These are phyloP conservation scores for Russula earlei DNA, from an alignment of 768 basidiomycete genomes.

Conservation along the genomic window DNA sequence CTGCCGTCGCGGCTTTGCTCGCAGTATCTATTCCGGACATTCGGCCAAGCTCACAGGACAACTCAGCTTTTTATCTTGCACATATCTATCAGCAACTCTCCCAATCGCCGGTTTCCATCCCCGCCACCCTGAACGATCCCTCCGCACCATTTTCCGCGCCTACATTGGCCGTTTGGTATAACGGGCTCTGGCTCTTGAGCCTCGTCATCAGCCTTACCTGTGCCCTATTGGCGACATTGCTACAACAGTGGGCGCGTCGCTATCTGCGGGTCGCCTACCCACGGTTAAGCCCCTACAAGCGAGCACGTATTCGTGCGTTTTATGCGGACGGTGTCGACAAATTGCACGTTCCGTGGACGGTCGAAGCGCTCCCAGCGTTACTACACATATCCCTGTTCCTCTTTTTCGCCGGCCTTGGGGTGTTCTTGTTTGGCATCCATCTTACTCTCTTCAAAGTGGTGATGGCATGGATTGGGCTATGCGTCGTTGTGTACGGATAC, in stretches of 20 bases:
- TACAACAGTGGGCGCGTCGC: slow-evolving; percentile 42
- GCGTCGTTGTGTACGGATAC: slow-evolving; percentile 12
- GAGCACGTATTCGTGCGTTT: slow-evolving; percentile 35
- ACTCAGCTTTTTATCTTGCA: not conserved
- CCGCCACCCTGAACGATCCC: not conserved
- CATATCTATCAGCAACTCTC: slow-evolving; percentile 1
- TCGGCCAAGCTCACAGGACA: not conserved
- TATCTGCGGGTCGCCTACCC: slow-evolving; percentile 25
- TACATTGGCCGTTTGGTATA: slow-evolving; percentile 29
- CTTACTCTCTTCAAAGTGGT: slow-evolving; percentile 9
- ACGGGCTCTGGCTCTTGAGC: slow-evolving; percentile 35
- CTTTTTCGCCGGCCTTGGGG: slow-evolving; percentile 41
- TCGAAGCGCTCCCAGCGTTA: slow-evolving; percentile 37
- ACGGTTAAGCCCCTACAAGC: slow-evolving; percentile 25
- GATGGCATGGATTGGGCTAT: slow-evolving; percentile 1
- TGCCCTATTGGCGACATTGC: slow-evolving; percentile 37
- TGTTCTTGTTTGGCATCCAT: slow-evolving; percentile 32
- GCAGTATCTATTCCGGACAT: slow-evolving; percentile 1
- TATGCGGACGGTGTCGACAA: slow-evolving; percentile 30
- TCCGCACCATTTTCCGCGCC: slow-evolving; percentile 19
- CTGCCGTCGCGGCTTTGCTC: slow-evolving; percentile 9
- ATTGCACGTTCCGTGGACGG: slow-evolving; percentile 33
- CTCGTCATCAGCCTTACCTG: slow-evolving; percentile 33
- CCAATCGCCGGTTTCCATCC: not conserved
- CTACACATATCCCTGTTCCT: slow-evolving; percentile 43